phyloP scores from a whole-genome alignment of 306 rosid genomes.

The Rosa persica region DNA sequence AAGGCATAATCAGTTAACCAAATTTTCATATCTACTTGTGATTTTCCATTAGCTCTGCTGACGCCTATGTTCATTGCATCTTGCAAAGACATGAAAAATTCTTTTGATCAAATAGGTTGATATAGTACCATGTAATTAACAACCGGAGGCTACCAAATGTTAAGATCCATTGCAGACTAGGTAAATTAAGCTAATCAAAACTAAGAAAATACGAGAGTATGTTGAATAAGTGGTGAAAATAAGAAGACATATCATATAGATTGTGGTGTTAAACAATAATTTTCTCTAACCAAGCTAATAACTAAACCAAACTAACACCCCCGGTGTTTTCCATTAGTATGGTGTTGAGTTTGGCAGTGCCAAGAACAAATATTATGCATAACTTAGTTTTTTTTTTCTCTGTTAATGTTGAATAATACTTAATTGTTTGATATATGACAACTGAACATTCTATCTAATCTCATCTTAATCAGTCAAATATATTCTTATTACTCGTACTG shows the following conservation, averaged over 20 bases:
- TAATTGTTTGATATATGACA: too few relatives aligned
- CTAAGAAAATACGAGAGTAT: background rate
- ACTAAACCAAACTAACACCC: background rate
- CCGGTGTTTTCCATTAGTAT: accelerated
- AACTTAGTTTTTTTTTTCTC: too few relatives aligned
- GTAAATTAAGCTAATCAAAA: background rate
- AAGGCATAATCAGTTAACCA: too few relatives aligned
- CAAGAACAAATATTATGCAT: background rate
- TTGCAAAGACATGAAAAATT: background rate
- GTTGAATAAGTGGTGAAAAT: background rate
- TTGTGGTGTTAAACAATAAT: background rate
- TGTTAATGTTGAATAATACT: too few relatives aligned
- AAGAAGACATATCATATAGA: too few relatives aligned
- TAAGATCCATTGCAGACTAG: too few relatives aligned
- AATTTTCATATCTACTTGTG: too few relatives aligned
- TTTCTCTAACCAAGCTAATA: background rate
- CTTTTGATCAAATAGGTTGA: background rate
- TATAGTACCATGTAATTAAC: too few relatives aligned
- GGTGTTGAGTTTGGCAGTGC: background rate
- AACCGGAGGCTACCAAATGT: background rate
- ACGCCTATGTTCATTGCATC: background rate
- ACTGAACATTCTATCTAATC: too few relatives aligned
- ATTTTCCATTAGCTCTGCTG: too few relatives aligned
- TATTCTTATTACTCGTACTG: too few relatives aligned
- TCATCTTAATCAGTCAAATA: too few relatives aligned